These are phyloP conservation scores for Sedum album DNA, from an alignment of 164 flowering plant genomes.

Conservation along the genomic window DNA sequence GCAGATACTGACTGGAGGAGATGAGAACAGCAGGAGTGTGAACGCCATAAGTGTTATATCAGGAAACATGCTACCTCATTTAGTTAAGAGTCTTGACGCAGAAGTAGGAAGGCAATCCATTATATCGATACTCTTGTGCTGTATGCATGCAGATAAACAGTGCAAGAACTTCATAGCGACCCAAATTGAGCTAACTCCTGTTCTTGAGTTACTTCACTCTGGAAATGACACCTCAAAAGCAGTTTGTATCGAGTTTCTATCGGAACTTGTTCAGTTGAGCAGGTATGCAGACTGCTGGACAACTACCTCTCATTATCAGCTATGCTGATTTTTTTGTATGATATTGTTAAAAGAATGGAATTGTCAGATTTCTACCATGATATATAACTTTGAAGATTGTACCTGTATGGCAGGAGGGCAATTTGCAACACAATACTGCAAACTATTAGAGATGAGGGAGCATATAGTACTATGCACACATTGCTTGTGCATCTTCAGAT, in stretches of 20 bases:
- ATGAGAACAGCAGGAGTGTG: conserved; percentile 37
- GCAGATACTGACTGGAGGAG: conserved; percentile 53
- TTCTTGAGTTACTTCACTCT: conserved; percentile 61
- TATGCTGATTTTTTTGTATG: not conserved
- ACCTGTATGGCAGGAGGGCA: conserved; percentile 40
- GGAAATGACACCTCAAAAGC: conserved; percentile 47
- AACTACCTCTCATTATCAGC: not conserved
- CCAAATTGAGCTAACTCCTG: conserved; percentile 40
- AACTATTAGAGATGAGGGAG: conserved; percentile 59
- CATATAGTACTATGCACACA: conserved; percentile 73
- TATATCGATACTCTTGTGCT: conserved; percentile 44
- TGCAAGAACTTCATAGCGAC: conserved; percentile 49
- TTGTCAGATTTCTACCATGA: not conserved
- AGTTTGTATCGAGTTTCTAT: conserved; percentile 50
- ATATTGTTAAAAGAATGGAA: not conserved
- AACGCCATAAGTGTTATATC: conserved; percentile 41
- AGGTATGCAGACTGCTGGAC: conserved; percentile 26
- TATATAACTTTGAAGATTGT: not conserved
- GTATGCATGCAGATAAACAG: conserved; percentile 50
- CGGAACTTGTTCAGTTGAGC: conserved; percentile 47
- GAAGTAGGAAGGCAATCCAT: conserved; percentile 38
- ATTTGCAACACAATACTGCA: conserved; percentile 49
- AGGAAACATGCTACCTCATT: conserved; percentile 44
- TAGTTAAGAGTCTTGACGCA: conserved; percentile 39
- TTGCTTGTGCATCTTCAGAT: conserved; percentile 68